These are phyloP conservation scores for Nicotiana tabacum DNA, from an alignment of 257 asterid species.

Conservation along the genomic window DNA sequence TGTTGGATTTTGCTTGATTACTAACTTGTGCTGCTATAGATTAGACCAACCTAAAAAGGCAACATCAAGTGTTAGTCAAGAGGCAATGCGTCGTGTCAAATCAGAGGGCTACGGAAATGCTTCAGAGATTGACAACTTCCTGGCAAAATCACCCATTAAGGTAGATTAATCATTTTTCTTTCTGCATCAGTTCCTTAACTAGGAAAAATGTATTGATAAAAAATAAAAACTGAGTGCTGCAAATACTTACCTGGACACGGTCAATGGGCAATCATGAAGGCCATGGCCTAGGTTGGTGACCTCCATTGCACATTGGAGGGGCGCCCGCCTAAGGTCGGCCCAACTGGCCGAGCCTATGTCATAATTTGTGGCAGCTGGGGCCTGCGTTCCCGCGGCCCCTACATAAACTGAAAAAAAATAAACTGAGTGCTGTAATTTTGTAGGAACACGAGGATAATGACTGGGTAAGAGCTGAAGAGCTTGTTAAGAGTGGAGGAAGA, in stretches of 20 bases:
- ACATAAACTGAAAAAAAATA: too few relatives aligned
- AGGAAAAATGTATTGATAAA: slow-evolving; percentile 5
- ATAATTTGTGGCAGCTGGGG: too few relatives aligned
- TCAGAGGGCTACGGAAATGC: slow-evolving; percentile 34
- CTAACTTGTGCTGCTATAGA: slow-evolving; percentile 39
- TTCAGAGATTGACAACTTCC: slow-evolving; percentile 50
- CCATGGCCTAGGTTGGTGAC: too few relatives aligned
- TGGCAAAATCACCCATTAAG: slow-evolving; percentile 43
- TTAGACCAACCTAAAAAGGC: slow-evolving; percentile 44
- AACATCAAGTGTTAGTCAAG: slow-evolving; percentile 31
- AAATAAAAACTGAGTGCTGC: slow-evolving; percentile 20
- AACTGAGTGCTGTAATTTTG: slow-evolving; percentile 24
- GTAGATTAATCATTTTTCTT: slow-evolving; percentile 28
- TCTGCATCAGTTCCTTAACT: neutral
- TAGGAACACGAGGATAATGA: slow-evolving; percentile 72
- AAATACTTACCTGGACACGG: neutral
- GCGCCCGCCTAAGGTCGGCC: too few relatives aligned
- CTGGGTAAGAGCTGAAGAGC: slow-evolving; percentile 75
- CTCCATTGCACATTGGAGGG: too few relatives aligned
- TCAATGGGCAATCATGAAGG: too few relatives aligned
- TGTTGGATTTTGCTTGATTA: neutral
- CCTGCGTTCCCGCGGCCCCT: too few relatives aligned
- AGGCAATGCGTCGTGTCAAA: slow-evolving; percentile 27
- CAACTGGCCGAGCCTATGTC: too few relatives aligned
- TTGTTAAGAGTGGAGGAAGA: slow-evolving; percentile 63